Conservation (phyloP, 2,329 filamentous ascomycete species). For the Chrysoporthe austroafricana region DNA sequence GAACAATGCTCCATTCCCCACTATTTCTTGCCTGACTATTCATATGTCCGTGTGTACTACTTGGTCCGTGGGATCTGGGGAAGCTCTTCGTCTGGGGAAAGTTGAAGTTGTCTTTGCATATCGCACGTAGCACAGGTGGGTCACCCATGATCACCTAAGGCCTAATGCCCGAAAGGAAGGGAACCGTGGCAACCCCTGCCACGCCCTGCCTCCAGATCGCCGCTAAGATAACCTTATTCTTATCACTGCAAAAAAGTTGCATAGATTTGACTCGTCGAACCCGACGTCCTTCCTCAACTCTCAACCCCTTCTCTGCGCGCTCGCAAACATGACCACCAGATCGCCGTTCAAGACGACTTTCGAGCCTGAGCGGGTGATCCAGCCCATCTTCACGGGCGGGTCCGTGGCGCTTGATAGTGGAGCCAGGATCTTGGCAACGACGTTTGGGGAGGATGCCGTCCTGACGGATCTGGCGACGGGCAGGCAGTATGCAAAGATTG, state of each 20-base stretch:
- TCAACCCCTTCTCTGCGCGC: not conserved
- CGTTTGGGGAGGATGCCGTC: constrained; percentile 88
- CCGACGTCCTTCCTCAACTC: not conserved
- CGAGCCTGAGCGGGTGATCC: constrained; percentile 78
- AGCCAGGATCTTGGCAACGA: constrained; percentile 83
- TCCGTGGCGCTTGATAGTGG: constrained; percentile 80
- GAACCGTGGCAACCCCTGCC: too few species aligned
- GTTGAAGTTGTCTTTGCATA: too few species aligned
- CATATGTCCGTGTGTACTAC: too few species aligned
- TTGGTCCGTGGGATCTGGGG: too few species aligned
- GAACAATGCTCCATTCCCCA: too few species aligned
- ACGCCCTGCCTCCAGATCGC: constrained; percentile 12
- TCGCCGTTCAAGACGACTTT: constrained; percentile 83
- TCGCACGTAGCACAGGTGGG: too few species aligned
- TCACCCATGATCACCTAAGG: too few species aligned
- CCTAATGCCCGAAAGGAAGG: too few species aligned
- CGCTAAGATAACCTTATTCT: constrained; percentile 46
- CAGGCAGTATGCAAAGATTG: constrained; percentile 79
- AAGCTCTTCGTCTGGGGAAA: too few species aligned
- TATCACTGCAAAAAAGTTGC: constrained; percentile 33
- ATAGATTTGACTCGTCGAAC: constrained; percentile 6
- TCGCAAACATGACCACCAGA: constrained; percentile 60
- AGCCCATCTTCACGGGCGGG: constrained; percentile 93
- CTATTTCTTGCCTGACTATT: too few species aligned
- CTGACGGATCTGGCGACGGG: constrained; percentile 85